A percentile compares a stretch with the other conserved stretches of the same genome.
phyloP scores from a whole-genome alignment of 768 basidiomycete genomes.

The Melanogaster broomeanus region DNA sequence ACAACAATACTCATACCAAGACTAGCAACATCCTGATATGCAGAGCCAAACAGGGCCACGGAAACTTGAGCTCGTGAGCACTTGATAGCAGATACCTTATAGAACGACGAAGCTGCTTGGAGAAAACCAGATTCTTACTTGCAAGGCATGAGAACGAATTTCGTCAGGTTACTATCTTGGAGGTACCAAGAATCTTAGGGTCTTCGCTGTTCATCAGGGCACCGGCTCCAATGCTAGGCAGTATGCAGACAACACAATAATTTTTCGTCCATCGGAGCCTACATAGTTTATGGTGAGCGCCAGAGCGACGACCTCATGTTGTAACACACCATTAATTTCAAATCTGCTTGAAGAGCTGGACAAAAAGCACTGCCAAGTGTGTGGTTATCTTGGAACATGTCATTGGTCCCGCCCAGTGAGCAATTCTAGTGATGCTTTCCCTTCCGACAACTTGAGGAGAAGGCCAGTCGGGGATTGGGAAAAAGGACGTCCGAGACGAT shows the following conservation, averaged over 20 bases:
- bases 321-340: constrained; percentile 81
- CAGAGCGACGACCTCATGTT: background rate
- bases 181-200: constrained; percentile 91
- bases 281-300: constrained; percentile 5
- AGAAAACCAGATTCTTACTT: constrained; percentile 84
- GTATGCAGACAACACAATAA: constrained; percentile 79
- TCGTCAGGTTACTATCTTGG: constrained; percentile 59
- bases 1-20: constrained; percentile 53
- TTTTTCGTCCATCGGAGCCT: constrained; percentile 98
- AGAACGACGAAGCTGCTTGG: constrained; percentile 92
- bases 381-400: constrained; percentile 98
- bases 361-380: constrained; percentile 93
- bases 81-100: constrained; percentile 98
- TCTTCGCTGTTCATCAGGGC: constrained; percentile 96
- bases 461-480: constrained; percentile 94
- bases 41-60: constrained; percentile 92
- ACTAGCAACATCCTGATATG: constrained; percentile 94
- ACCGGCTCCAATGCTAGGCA: constrained; percentile 89
- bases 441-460: constrained; percentile 89
- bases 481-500: constrained; percentile 97
- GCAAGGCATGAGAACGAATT: constrained; percentile 4
- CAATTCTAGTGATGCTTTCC: constrained; percentile 74
- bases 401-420: constrained; percentile 82
- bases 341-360: constrained; percentile 93
- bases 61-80: constrained; percentile 96